Evolutionary conservation across 148 eudicot species (phyloP), one percentile per base, ranked within the genome.

Genomic region (Limonium bicolor): DNA sequence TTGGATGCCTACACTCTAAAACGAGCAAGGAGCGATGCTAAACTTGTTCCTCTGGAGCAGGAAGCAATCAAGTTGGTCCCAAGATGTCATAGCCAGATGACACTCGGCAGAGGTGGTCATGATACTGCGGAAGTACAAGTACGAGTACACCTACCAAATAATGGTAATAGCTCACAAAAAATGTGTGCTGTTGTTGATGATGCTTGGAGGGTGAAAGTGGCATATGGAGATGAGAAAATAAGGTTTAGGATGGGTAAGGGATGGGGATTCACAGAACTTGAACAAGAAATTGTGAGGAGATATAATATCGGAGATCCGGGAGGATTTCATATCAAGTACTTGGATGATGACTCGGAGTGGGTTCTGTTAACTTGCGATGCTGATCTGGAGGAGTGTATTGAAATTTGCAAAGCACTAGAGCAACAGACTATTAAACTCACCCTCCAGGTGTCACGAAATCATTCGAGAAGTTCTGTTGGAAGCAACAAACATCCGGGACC

Each of bases 311-410:
- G 76, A 43, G 70, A 77, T 27, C 64, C 60, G 25, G 35, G 65
- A 31, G 79, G 74, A 33, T 77, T 56, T 70, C 87, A 73, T 23
- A 61, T 86, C 60, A 86, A 76, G 50, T 86, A 86, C 63, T 68
- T 86, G 45, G 96, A 86, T 52, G 94, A 86, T 63, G 96, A 86
- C 46, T 62, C 72, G 0, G 96, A 86, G 32, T 86, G 96, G 96
- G 88, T 86, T n/a, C 47, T 84, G 51, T 50, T 88, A 41, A 77
- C 93, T 0, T 83, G 95, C 41, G 78, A 77, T 64, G 86, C 71
- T 47, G 97, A 88, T 50, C 51, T 88, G 60, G 86, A 77, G 60
- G 97, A 88, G 53, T 88, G 94, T 51, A 43, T 80, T 7, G 92
- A 83, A 39, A 62, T 87, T 7, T 72, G 65, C 44, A 54, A 48